Base-by-base conservation (phyloP, 768 basidiomycete species). In the Suillus spraguei region DNA sequence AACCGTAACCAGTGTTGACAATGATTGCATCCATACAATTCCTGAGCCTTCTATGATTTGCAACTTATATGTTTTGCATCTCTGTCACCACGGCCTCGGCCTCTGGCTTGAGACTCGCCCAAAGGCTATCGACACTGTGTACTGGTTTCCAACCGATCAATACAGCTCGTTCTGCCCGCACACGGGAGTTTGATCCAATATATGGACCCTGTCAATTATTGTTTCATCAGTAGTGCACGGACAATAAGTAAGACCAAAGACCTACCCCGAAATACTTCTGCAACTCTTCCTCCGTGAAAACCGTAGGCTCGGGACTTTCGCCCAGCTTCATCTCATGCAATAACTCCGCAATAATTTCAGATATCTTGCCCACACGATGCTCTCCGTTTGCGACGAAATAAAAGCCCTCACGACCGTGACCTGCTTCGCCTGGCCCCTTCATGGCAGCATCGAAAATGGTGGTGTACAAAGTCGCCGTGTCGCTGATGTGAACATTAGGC, bases 401-500 rank as follows among this genome's bases (percentile, higher is more conserved):
- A 46, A 78, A 81, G 0, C 86, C 85, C 33, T 81, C 80, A 5
- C 80, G 79, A 16, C 84, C 83, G 60, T 84, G 83, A 1, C 73
- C 76, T 24, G 74, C 74, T 6, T 52, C 64, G 10, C 52, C 49
- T 2, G 54, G 38, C 1, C 65, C 65, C 1, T 73, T 67, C 22
- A 66, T 60, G 2, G 70, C 68, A 1, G 77, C 72, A 60, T 84
- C 78, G 61, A 81, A 82, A 1, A 86, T 66, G 0, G 72, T 63
- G 63, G 78, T 71, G 67, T 81, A 87, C 16, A 87, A 73, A 42
- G 42, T 80, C 69, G 6, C 76, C 74, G 56, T 74, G 41, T 88
- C 86, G 47, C 81, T 73, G 59, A 87, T 79, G 63, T 87, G 80
- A 22, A 88, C 82, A 64, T 85, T 86, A 0, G 82, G 80, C 88